Conservation (phyloP, 2,329 filamentous ascomycete genomes). For the Zarea fungicola region DNA sequence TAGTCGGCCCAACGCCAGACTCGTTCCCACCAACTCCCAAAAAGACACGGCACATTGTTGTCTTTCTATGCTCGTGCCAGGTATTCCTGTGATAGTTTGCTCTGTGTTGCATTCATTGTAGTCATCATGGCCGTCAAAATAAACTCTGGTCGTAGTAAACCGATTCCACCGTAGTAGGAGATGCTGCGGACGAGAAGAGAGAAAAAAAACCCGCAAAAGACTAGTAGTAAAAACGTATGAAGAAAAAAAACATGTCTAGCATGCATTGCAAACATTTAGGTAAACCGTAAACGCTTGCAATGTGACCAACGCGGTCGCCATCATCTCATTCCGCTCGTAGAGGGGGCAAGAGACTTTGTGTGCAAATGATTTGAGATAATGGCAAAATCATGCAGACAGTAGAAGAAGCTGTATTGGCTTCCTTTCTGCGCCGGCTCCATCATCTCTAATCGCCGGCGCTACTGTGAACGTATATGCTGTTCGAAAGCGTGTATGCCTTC, state of each 20-base stretch:
- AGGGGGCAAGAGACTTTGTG: background rate
- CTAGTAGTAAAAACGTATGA: background rate
- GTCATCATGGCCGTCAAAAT: conserved; percentile 9
- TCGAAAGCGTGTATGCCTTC: background rate
- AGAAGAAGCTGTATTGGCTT: background rate
- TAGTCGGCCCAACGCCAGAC: background rate
- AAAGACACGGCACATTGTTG: conserved; percentile 11
- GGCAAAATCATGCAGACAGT: background rate
- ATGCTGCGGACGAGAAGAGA: background rate
- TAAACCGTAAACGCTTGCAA: too few relatives aligned
- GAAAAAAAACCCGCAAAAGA: background rate
- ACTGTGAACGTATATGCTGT: conserved; percentile 10
- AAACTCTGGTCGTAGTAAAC: conserved; percentile 6
- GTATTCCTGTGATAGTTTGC: conserved; percentile 13
- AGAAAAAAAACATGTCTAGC: background rate
- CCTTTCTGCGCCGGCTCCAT: conserved; percentile 3
- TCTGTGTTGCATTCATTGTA: conserved; percentile 14
- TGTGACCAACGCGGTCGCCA: background rate
- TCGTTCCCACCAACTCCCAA: conserved; percentile 6
- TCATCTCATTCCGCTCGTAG: background rate
- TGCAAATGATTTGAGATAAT: background rate
- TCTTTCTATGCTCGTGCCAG: conserved; percentile 4
- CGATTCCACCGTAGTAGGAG: background rate
- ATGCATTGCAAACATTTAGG: too few relatives aligned
- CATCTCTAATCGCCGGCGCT: background rate